Evolutionary conservation across 306 rosid genomes (phyloP), one percentile per base, ranked within the genome.

Genomic region (Corylus heterophylla): DNA sequence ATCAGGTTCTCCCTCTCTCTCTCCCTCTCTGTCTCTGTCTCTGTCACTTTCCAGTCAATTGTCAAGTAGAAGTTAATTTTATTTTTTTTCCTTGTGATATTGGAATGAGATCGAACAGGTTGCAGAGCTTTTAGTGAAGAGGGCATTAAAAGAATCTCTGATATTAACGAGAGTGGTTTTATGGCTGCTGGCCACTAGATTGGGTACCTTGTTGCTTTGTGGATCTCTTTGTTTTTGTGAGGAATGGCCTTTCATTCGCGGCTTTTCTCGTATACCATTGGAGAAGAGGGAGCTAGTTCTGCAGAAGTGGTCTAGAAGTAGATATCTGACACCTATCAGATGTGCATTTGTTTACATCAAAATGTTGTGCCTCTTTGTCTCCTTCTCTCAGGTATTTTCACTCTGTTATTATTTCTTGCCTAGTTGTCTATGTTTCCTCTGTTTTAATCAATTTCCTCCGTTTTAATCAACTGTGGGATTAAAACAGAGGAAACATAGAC

Each of bases 151-250:
- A 49, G 98, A 96, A 82, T 90, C 87, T 35, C 1, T 80, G 78
- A 73, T 88, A 35, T 20, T 90, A 1, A 58, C 86, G 64, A 84
- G 93, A 80, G 45, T 85, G 54, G 48, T 93, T 49, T 80, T 95
- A 17, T 88, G 88, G 93, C 7, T 90, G 76, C 76, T 91, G 44
- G 73, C 85, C 2, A 91, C 91, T 25, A 85, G 85, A 76, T 3
- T 90, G 72, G 98, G 98, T 1, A 89, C 92, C 22, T 83, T 93
- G 1, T 56, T 96, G 82, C 85, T 96, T 0, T 93, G 93, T 79
- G 96, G 98, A 8, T 84, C 84, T 67, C 88, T 89, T 6, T 86
- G 93, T 77, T 37, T 89, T 0, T 69, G 62, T 52, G 47, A 55
- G 14, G 78, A 80, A 54, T 93, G 98, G 98, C 97, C 99, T 8